Evolutionary conservation across 805 yeast species (phyloP), one percentile per base, ranked within the genome.

Genomic region (Candida chilensis): DNA sequence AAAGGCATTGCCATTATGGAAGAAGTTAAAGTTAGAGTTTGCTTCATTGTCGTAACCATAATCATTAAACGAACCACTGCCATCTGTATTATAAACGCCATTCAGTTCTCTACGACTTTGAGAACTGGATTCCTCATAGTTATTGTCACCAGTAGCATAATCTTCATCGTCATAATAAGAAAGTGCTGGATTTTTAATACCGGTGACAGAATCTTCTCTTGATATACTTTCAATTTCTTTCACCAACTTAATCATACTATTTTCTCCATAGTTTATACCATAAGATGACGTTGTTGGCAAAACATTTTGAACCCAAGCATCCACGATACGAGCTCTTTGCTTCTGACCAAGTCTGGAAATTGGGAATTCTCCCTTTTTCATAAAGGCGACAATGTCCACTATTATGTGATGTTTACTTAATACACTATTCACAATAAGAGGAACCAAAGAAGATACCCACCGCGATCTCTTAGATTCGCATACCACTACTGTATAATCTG

Each of bases 341-440:
- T 78, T 78, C 24, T 78, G 74, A 2, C 80, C 86, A 36, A 87
- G 51, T 40, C 94, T 54, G 17, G 92, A 81, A 28, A 71, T 58
- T 3, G 87, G 88, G 40, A 78, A 71, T 10, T 66, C 67, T 4
- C 74, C 78, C 28, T 64, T 63, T 30, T 71, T 72, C 27, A 83
- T 73, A 54, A 90, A 92, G 0, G 86, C 80, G 21, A 92, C 81
- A 26, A 90, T 70, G 50, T 94, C 96, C 14, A 87, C 60, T 7
- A 85, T 69, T 33, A 92, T 58, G 39, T 86, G 92, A 50, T 88
- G 96, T 37, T 72, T 78, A 37, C 82, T 75, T 42, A 94, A 57
- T 1, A 90, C 74, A 12, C 77, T 76, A 39, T 84, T 80, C 26
- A 84, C 87, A 27, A 92, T 69, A 15, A 88, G 70, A 1, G 97